Conservation (phyloP, 495 filamentous ascomycete genomes). For the Cryomyces minteri region DNA sequence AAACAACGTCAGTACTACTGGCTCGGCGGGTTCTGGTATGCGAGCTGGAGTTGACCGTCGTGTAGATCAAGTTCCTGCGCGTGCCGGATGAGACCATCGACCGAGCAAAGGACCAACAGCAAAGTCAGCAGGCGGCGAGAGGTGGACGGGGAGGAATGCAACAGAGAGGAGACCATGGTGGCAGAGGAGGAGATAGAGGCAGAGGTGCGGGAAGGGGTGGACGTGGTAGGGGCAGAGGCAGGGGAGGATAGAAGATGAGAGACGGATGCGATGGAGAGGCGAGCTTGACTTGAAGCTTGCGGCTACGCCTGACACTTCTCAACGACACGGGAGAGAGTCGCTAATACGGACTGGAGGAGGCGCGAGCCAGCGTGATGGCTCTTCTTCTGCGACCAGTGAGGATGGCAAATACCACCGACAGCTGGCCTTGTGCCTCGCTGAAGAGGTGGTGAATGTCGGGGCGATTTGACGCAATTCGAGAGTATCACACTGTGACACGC, state of each 20-base stretch:
- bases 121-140: constrained; percentile 35
- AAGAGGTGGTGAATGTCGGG: too few relatives aligned
- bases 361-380: too few relatives aligned
- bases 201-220: constrained; percentile 34
- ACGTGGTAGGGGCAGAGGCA: constrained; percentile 30
- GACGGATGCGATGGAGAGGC: too few relatives aligned
- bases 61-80: constrained; percentile 92
- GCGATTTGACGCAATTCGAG: too few relatives aligned
- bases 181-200: constrained; percentile 29
- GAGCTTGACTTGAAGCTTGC: too few relatives aligned
- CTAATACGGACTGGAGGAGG: too few relatives aligned
- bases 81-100: constrained; percentile 94
- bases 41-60: constrained; percentile 13
- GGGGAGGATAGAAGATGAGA: constrained; percentile 15
- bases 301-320: too few relatives aligned
- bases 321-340: too few relatives aligned
- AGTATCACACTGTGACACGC: too few relatives aligned
- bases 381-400: too few relatives aligned
- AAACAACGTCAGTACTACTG: constrained; percentile 51
- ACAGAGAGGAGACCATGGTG: constrained; percentile 44
- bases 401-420: too few relatives aligned
- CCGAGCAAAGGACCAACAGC: constrained; percentile 74
- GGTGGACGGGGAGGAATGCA: constrained; percentile 51
- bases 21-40: neutral
- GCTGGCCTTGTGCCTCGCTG: too few relatives aligned